Conservation (phyloP, 2,329 filamentous ascomycete species). For the Trichoderma sp. region DNA sequence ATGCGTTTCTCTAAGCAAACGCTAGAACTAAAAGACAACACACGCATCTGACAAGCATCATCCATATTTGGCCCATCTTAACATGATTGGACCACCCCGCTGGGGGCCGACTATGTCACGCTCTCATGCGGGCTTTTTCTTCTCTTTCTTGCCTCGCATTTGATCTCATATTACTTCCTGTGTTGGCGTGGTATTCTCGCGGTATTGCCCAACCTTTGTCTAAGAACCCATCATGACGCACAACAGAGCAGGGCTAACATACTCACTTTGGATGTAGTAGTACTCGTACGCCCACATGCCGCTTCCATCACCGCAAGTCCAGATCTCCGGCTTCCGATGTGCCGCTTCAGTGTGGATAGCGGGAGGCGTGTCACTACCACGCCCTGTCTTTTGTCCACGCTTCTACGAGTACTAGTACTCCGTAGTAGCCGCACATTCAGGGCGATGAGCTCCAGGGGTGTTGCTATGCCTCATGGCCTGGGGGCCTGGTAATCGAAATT, state of each 20-base stretch:
- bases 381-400: background rate
- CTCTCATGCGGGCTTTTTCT: background rate
- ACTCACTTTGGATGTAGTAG: background rate
- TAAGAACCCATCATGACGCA: background rate
- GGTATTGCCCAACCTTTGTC: background rate
- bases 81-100: background rate
- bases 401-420: background rate
- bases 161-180: background rate
- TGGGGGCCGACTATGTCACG: background rate
- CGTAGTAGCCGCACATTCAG: background rate
- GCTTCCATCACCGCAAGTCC: background rate
- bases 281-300: background rate
- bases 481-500: background rate
- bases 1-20: background rate
- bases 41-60: background rate
- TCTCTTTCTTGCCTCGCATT: background rate
- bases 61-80: background rate
- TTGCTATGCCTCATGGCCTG: background rate
- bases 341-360: background rate
- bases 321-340: slow-evolving; percentile 4
- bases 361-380: background rate
- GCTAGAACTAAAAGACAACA: background rate
- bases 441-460: background rate
- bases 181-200: background rate
- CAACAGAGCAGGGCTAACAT: background rate